Conservation (phyloP, 2,329 filamentous ascomycete genomes). For the Hymenoscyphus repandus region DNA sequence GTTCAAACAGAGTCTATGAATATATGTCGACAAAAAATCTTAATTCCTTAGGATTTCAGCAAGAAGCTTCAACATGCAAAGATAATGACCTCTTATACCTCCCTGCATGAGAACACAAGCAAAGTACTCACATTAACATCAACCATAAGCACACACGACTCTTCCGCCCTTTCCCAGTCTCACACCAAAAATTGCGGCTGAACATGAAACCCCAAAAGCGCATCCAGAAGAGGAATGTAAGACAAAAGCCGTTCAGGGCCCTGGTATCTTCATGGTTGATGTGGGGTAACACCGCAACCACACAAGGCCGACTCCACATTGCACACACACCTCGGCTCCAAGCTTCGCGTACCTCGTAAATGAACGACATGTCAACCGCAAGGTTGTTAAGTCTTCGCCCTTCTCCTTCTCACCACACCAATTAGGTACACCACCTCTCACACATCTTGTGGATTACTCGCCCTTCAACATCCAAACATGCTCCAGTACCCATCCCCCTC, state of each 20-base stretch:
- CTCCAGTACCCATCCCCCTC: slow-evolving; percentile 6
- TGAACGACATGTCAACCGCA: not conserved
- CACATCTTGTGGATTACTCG: too few species aligned
- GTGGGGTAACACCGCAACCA: too few species aligned
- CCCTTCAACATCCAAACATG: too few species aligned
- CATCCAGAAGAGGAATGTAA: not conserved
- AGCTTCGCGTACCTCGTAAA: not conserved
- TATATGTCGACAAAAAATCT: too few species aligned
- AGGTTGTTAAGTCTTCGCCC: not conserved
- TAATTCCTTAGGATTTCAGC: too few species aligned
- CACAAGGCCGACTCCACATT: too few species aligned
- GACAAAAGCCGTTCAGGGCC: too few species aligned
- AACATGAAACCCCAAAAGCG: not conserved
- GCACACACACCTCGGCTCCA: not conserved
- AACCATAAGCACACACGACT: not conserved
- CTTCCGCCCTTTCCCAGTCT: not conserved
- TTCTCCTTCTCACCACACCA: too few species aligned
- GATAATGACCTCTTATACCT: too few species aligned
- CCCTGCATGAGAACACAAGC: not conserved
- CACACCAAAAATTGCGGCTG: not conserved
- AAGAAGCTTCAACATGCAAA: too few species aligned
- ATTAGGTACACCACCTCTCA: too few species aligned
- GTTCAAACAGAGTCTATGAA: too few species aligned
- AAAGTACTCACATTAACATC: not conserved
- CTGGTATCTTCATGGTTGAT: not conserved